Conservation (phyloP, 2,329 filamentous ascomycete species). For the Tolypocladium pustulatum region DNA sequence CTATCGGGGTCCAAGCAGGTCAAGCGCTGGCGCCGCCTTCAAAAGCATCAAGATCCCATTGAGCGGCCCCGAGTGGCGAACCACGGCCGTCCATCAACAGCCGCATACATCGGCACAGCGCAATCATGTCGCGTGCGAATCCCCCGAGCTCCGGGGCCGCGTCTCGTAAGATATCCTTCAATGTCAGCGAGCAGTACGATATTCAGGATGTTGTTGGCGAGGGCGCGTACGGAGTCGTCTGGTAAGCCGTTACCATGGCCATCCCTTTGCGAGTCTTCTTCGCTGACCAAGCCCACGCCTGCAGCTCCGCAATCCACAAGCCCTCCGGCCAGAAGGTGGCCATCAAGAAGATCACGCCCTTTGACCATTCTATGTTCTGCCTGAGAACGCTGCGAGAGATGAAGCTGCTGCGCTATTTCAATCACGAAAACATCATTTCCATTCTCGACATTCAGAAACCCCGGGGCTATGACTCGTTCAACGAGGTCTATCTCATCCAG, state of each 20-base stretch:
- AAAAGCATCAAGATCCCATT: neutral
- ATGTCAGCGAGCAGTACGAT: slow-evolving; percentile 98
- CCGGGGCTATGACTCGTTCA: slow-evolving; percentile 88
- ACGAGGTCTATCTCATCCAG: slow-evolving; percentile 97
- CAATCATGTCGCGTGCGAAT: slow-evolving; percentile 44
- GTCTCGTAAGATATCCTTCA: slow-evolving; percentile 96
- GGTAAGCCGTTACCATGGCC: slow-evolving; percentile 48
- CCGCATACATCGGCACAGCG: slow-evolving; percentile 1
- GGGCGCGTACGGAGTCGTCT: slow-evolving; percentile 96
- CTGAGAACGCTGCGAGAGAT: slow-evolving; percentile 94
- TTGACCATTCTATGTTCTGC: slow-evolving; percentile 99
- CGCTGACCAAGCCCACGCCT: neutral
- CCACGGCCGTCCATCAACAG: neutral
- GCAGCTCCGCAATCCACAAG: slow-evolving; percentile 92
- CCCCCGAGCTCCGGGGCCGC: slow-evolving; percentile 48
- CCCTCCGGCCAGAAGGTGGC: slow-evolving; percentile 96
- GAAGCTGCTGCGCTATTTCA: slow-evolving; percentile 98
- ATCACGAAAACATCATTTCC: slow-evolving; percentile 99
- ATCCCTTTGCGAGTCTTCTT: too few relatives aligned
- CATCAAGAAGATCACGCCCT: slow-evolving; percentile 99
- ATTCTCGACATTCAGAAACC: slow-evolving; percentile 99
- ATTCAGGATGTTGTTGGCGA: slow-evolving; percentile 99
- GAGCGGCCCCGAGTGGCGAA: neutral
- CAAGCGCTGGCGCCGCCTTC: neutral
- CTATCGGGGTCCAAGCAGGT: neutral